Conservation (phyloP, 495 filamentous ascomycete genomes). For the Friedmanniomyces endolithicus region DNA sequence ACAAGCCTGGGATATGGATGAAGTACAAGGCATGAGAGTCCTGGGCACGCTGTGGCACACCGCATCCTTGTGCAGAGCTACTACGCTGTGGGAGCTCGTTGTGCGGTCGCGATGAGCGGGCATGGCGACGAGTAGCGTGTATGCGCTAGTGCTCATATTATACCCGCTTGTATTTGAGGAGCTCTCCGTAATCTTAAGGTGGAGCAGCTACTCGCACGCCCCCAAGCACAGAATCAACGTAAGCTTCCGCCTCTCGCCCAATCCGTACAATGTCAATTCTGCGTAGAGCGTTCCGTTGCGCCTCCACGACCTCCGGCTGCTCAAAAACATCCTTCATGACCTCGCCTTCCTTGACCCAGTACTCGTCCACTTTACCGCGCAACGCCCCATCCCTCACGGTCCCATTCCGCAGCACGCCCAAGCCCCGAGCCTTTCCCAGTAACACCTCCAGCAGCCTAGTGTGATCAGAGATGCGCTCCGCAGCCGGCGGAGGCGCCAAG, state of each 20-base stretch:
- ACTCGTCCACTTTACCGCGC: slow-evolving; percentile 42
- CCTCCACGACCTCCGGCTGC: slow-evolving; percentile 44
- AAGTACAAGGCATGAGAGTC: too few relatives aligned
- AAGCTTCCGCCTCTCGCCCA: slow-evolving; percentile 44
- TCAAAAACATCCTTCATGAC: slow-evolving; percentile 32
- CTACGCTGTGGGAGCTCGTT: too few relatives aligned
- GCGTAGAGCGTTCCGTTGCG: slow-evolving; percentile 38
- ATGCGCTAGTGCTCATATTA: neutral
- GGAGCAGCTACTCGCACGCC: neutral
- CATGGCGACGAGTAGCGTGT: neutral
- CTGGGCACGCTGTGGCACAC: too few relatives aligned
- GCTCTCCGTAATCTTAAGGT: neutral
- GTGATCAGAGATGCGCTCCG: slow-evolving; percentile 36
- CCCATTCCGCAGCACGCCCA: slow-evolving; percentile 45
- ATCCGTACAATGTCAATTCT: slow-evolving; percentile 40
- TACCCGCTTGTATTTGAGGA: neutral
- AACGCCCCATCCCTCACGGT: slow-evolving; percentile 44
- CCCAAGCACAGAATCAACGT: slow-evolving; percentile 15
- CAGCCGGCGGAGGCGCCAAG: slow-evolving; percentile 38
- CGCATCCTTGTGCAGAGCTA: too few relatives aligned
- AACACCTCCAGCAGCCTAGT: slow-evolving; percentile 35
- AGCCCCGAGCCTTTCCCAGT: slow-evolving; percentile 39
- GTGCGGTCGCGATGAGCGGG: neutral
- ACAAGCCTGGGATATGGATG: too few relatives aligned
- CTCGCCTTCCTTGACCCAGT: slow-evolving; percentile 41